A percentile compares a stretch with the other conserved stretches of the same genome.
Conservation (phyloP, 208 protist species). For the Trypanosoma lewisi region DNA sequence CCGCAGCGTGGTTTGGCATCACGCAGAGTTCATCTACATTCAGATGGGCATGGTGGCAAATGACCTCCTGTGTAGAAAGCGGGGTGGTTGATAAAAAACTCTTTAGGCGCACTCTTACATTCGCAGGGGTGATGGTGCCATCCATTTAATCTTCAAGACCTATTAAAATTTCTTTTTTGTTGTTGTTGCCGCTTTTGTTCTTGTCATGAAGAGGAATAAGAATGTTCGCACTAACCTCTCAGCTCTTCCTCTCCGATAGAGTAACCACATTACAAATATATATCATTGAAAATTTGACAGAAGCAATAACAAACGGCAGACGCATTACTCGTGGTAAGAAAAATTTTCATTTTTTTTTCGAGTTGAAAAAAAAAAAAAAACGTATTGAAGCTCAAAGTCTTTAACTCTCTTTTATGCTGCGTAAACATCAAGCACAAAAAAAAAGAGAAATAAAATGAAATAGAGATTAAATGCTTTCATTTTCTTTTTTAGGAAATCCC, state of each 20-base stretch:
- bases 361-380: not conserved
- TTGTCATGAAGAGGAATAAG: not conserved
- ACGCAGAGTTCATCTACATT: conserved; percentile 5
- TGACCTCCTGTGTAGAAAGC: conserved; percentile 6
- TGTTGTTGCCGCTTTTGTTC: not conserved
- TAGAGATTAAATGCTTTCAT: not conserved
- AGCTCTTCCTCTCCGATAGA: no score
- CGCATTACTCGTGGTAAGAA: no score
- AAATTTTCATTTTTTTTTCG: no score
- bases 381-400: no score
- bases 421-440: no score
- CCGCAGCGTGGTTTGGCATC: not conserved
- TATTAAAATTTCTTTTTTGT: no score
- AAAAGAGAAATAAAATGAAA: not conserved
- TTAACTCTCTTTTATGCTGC: no score
- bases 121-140: not conserved
- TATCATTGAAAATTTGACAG: no score
- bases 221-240: no score
- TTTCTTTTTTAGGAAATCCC: conserved; percentile 1
- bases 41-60: conserved; percentile 12
- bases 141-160: not conserved
- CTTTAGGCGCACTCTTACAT: not conserved
- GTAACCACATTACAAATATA: no score
- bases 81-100: conserved; percentile 7
- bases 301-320: no score